Percentiles rank a stretch among this genome's conserved stretches.
Evolutionary conservation across 257 asterid species (phyloP).

Genomic region (Mitragyna speciosa): DNA sequence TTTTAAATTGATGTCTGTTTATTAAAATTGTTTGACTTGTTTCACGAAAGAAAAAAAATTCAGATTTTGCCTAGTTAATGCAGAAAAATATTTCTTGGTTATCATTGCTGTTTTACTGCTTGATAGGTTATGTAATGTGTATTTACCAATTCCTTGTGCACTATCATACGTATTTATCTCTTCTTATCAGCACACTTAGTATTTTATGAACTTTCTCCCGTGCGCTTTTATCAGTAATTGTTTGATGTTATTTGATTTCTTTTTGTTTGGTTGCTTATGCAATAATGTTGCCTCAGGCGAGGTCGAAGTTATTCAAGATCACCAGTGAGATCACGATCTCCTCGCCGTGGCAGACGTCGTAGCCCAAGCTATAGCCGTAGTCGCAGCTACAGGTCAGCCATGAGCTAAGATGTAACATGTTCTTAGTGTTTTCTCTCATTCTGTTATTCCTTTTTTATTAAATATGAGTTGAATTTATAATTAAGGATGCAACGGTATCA

Average conservation of each 20-base stretch:
- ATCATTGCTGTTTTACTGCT: neutral
- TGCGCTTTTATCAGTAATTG: no score
- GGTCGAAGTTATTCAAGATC: conserved; percentile 71
- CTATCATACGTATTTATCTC: neutral
- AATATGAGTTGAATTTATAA: no score
- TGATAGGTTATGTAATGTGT: neutral
- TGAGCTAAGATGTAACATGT: neutral
- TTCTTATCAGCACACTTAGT: neutral
- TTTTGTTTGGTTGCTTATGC: conserved; percentile 17
- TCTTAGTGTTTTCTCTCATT: neutral
- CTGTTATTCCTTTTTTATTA: neutral
- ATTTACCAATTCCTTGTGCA: neutral
- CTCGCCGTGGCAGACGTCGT: conserved; percentile 63
- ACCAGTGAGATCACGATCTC: conserved; percentile 82
- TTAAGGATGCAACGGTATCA: neutral
- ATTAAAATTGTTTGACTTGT: neutral
- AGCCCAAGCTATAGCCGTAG: conserved; percentile 71
- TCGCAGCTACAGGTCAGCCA: conserved; percentile 38
- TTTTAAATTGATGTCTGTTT: neutral
- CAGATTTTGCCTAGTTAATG: neutral
- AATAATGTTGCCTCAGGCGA: conserved; percentile 36
- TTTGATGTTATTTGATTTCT: conserved; percentile 1
- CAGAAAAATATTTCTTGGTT: neutral
- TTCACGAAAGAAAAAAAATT: neutral
- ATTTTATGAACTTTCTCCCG: neutral